Base-by-base conservation (phyloP, 345 rosid genomes). In the Adansonia digitata region DNA sequence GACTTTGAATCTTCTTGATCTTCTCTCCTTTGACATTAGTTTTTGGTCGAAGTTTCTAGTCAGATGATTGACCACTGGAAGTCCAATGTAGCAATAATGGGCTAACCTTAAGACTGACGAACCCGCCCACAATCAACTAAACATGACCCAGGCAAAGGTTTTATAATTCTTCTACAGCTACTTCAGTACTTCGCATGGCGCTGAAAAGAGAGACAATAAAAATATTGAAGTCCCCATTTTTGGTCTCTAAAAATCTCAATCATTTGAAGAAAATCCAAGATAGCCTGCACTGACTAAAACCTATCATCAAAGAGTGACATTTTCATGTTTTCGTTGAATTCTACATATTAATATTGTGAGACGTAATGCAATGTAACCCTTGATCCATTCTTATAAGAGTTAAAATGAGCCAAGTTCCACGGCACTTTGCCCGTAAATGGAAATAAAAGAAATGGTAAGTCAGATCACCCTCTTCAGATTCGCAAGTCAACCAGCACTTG, bases 231-330 rank as follows among this genome's bases (percentile, higher is more conserved):
- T 60, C 29, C 5, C 5, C 20, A n/a, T 6, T 56, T 31, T 34
- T 29, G 42, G 20, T 7, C 10, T 15, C 22, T 31, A 31, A 61
- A 61, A 37, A 37, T 63, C 43, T 37, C 13, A 35, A 7, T 8
- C 29, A n/a, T 39, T 37, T 35, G 40, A 34, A 34, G 43, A 68
- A 69, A 74, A 45, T 79, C 69, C 37, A 65, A 7, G 10, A 35
- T 12, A 67, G 61, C 42, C 42, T 55, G 29, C 11, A 8, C 46
- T 10, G 46, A 42, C 11, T 42, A 13, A 42, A 42, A 42, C 46
- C 46, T 31, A 59, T 34, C 20, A 14, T 61, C 51, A 7, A 59
- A 5, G 48, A 12, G 22, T 64, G 26, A 40, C 42, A 43, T 10
- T n/a, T n/a, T 55, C 31, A 3, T 10, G 29, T 24, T 11, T 55